Percentiles rank a stretch among this genome's conserved stretches.
Conservation (phyloP, 163 green algal genomes). For the Chlamydomonas reinhardtii region DNA sequence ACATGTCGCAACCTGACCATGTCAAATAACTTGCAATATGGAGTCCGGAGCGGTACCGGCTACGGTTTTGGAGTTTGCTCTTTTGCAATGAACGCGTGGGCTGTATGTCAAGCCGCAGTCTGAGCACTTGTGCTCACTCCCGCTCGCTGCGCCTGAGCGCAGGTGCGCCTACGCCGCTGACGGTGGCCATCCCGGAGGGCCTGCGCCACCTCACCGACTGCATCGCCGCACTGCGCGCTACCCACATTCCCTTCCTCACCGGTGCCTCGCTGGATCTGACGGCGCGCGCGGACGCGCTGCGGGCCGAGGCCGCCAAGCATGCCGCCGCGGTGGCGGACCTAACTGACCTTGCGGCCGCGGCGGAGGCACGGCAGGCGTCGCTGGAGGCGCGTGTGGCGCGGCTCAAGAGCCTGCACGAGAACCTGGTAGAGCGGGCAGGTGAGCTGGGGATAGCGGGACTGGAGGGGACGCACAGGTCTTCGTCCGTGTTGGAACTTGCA, state of each 20-base stretch:
- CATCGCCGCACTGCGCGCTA: conserved; percentile 17
- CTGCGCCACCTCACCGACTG: conserved; percentile 27
- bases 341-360: neutral
- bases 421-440: conserved; percentile 40
- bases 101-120: too few relatives aligned
- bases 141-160: neutral
- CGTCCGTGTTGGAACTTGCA: too few relatives aligned
- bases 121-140: neutral
- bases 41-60: too few relatives aligned
- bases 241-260: conserved; percentile 14
- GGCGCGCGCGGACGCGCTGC: conserved; percentile 4
- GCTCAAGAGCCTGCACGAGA: conserved; percentile 3
- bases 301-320: neutral
- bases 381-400: conserved; percentile 29
- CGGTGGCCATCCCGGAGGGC: conserved; percentile 17
- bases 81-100: too few relatives aligned
- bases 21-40: too few relatives aligned
- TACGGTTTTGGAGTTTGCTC: too few relatives aligned
- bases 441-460: neutral
- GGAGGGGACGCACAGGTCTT: too few relatives aligned
- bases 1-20: too few relatives aligned
- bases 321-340: conserved; percentile 4
- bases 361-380: conserved; percentile 22
- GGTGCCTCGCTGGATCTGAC: conserved; percentile 2
- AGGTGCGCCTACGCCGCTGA: conserved; percentile 32